A percentile compares a stretch with the other conserved stretches of the same genome.
Conservation (phyloP, 2,329 filamentous ascomycete species). For the Aspergillus pseudoglaucus region DNA sequence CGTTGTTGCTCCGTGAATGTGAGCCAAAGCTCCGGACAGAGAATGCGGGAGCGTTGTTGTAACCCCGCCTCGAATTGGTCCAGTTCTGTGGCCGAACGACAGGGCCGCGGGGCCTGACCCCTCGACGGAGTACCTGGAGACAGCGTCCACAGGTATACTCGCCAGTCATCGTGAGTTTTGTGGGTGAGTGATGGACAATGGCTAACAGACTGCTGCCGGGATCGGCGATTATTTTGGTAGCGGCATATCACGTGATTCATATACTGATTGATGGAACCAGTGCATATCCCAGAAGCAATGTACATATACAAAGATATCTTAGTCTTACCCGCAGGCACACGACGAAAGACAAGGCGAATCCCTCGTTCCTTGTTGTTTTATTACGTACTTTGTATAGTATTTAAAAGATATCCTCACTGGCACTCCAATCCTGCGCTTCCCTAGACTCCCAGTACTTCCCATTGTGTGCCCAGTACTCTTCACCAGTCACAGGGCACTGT, state of each 20-base stretch:
- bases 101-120: conserved; percentile 17
- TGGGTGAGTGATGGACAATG: background rate
- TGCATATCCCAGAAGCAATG: too few relatives aligned
- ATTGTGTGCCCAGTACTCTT: conserved; percentile 84
- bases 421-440: conserved; percentile 61
- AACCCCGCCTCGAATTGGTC: conserved; percentile 18
- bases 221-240: background rate
- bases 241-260: background rate
- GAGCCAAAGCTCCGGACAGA: conserved; percentile 24
- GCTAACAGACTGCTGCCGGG: background rate
- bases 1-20: conserved; percentile 12
- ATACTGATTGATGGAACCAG: background rate
- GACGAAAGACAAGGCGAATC: background rate
- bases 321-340: too few relatives aligned
- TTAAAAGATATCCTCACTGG: conserved; percentile 66
- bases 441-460: conserved; percentile 75
- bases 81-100: conserved; percentile 18
- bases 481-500: conserved; percentile 71
- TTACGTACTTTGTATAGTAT: background rate
- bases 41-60: conserved; percentile 15
- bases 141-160: conserved; percentile 38
- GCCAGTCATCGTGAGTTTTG: conserved; percentile 27
- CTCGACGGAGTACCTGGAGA: conserved; percentile 29
- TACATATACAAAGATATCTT: too few relatives aligned
- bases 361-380: background rate